phyloP scores from a whole-genome alignment of 2,329 filamentous ascomycete genomes.

The Paecilomyces sp. region DNA sequence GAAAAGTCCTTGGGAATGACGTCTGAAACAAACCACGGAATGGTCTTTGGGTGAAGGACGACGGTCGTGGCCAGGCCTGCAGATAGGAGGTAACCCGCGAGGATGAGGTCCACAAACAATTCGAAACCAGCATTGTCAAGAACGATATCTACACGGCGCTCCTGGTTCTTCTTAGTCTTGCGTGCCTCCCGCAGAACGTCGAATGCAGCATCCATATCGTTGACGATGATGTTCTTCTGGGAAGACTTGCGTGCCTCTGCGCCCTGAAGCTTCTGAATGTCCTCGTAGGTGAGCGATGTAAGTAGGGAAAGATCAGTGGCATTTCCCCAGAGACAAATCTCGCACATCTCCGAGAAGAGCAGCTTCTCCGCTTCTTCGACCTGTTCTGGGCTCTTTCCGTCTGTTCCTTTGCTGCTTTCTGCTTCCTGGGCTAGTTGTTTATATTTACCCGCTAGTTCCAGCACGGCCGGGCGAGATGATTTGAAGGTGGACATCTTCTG shows the following conservation, averaged over 20 bases:
- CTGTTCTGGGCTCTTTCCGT: conserved; percentile 32
- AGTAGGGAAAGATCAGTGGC: conserved; percentile 89
- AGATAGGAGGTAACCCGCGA: conserved; percentile 83
- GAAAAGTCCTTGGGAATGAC: conserved; percentile 81
- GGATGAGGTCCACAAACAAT: conserved; percentile 86
- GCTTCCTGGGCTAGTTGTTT: conserved; percentile 65
- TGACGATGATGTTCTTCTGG: conserved; percentile 86
- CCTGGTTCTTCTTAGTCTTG: conserved; percentile 51
- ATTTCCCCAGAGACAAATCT: conserved; percentile 96
- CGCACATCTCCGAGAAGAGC: conserved; percentile 86
- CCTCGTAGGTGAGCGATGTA: conserved; percentile 84
- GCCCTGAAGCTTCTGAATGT: conserved; percentile 94
- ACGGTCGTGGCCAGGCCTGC: conserved; percentile 78
- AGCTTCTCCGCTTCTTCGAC: conserved; percentile 64
- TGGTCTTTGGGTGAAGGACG: conserved; percentile 85
- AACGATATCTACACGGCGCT: conserved; percentile 83
- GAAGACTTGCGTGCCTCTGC: conserved; percentile 76
- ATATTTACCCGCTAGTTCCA: conserved; percentile 76
- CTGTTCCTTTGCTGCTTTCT: conserved; percentile 44
- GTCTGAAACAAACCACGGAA: conserved; percentile 98
- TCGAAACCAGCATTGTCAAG: conserved; percentile 98
- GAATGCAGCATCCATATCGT: conserved; percentile 72
- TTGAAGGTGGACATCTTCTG: conserved; percentile 91
- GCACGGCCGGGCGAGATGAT: conserved; percentile 77
- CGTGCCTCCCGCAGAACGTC: conserved; percentile 59